phyloP scores from a whole-genome alignment of 139 green algal species.

The Pseudopediastrum boryanum region DNA sequence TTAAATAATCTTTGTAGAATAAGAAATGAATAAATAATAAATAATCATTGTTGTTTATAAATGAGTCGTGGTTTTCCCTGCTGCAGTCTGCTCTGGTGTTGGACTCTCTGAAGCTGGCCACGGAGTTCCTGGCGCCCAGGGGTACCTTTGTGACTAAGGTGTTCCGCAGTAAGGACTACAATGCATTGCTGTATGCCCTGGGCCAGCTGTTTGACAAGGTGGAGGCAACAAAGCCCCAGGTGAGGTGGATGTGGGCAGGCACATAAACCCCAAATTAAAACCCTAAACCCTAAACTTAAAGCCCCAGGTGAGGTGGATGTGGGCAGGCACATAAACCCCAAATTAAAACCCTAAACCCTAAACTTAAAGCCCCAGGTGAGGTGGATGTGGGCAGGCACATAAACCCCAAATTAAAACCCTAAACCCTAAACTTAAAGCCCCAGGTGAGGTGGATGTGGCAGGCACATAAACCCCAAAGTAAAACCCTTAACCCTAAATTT shows the following conservation, averaged over 20 bases:
- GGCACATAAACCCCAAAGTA: neutral
- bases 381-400: too few relatives aligned
- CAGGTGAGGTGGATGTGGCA: too few relatives aligned
- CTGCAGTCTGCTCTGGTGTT: conserved; percentile 89
- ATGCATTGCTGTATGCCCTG: conserved; percentile 95
- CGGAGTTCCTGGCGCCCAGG: conserved; percentile 85
- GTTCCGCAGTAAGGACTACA: conserved; percentile 96
- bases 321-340: neutral
- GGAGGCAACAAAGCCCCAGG: conserved; percentile 22
- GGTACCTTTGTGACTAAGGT: conserved; percentile 98
- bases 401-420: neutral
- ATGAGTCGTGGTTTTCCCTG: too few relatives aligned
- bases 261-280: neutral
- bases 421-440: too few relatives aligned
- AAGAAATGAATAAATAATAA: too few relatives aligned
- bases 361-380: conserved; percentile 13
- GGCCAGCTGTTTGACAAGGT: conserved; percentile 97
- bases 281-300: too few relatives aligned
- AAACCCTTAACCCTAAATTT: too few relatives aligned
- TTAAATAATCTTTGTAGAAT: too few relatives aligned
- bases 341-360: too few relatives aligned
- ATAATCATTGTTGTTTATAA: too few relatives aligned
- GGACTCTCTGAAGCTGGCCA: conserved; percentile 91
- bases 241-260: too few relatives aligned
- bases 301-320: too few relatives aligned